Evolutionary conservation across 2,329 filamentous ascomycete genomes (phyloP).

Genomic region (Talaromyces sp.): DNA sequence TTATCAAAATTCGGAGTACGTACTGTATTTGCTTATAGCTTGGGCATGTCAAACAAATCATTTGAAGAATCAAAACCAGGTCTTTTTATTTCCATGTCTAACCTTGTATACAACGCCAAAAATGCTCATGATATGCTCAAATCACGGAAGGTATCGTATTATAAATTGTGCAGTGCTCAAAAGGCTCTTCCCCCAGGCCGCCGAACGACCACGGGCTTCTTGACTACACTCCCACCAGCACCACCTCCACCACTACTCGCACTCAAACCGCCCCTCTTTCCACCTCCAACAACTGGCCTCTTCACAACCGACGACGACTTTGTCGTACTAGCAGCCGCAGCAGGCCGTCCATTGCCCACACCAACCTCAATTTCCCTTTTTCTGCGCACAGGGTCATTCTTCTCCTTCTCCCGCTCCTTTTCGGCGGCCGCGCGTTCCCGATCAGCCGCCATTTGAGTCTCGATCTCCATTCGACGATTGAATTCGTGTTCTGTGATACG

Average conservation of each 20-base stretch:
- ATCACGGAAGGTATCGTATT: background rate
- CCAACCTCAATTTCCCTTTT: conserved; percentile 36
- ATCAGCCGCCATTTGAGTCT: conserved; percentile 86
- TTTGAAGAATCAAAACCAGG: background rate
- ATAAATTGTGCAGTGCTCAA: conserved; percentile 15
- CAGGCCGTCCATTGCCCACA: conserved; percentile 12
- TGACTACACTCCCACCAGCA: conserved; percentile 37
- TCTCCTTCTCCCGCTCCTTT: conserved; percentile 39
- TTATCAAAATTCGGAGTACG: background rate
- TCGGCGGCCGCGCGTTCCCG: conserved; percentile 55
- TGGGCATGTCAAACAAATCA: background rate
- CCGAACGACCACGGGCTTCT: conserved; percentile 34
- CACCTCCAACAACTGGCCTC: conserved; percentile 29
- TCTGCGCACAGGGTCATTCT: conserved; percentile 33
- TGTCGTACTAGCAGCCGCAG: background rate
- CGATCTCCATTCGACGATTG: conserved; percentile 88
- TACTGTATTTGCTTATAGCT: background rate
- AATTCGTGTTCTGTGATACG: conserved; percentile 87
- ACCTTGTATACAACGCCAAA: background rate
- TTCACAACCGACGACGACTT: conserved; percentile 30
- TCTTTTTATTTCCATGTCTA: background rate
- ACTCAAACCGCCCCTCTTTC: conserved; percentile 28
- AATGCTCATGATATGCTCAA: background rate
- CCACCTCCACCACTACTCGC: conserved; percentile 25
- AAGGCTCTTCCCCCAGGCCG: conserved; percentile 35